Conservation (phyloP, 441 rosid genomes). For the Isatis lusitanica region DNA sequence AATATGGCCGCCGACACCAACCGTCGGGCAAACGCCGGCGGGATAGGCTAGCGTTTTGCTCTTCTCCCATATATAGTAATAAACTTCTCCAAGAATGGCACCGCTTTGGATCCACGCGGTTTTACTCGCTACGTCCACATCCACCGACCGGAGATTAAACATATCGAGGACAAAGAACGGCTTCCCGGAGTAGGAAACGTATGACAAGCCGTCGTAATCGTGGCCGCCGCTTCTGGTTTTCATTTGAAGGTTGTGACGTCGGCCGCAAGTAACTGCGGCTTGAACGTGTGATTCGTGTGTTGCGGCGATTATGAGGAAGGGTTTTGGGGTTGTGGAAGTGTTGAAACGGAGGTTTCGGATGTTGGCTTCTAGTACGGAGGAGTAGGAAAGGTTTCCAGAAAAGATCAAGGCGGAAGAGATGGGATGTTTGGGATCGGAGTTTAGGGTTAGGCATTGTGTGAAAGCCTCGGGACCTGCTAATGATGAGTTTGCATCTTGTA, state of each 20-base stretch:
- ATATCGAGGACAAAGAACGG: conserved; percentile 52
- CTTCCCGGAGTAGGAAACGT: conserved; percentile 32
- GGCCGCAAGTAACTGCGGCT: conserved; percentile 42
- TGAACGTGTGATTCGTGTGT: conserved; percentile 43
- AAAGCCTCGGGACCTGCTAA: conserved; percentile 22
- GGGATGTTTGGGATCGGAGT: conserved; percentile 40
- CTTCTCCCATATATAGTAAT: conserved; percentile 44
- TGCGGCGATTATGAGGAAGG: conserved; percentile 46
- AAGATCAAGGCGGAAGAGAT: conserved; percentile 37
- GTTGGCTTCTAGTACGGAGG: conserved; percentile 40
- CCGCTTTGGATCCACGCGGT: conserved; percentile 55
- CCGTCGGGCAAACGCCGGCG: conserved; percentile 50
- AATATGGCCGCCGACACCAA: conserved; percentile 53
- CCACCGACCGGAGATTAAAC: conserved; percentile 44
- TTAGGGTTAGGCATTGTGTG: conserved; percentile 35
- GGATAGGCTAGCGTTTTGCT: conserved; percentile 50
- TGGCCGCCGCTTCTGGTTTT: conserved; percentile 53
- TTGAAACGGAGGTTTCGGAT: conserved; percentile 51
- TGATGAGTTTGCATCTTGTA: conserved; percentile 23
- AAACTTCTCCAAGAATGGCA: conserved; percentile 53
- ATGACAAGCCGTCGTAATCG: conserved; percentile 56
- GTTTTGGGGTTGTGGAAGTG: conserved; percentile 41
- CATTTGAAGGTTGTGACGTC: conserved; percentile 41
- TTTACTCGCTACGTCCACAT: conserved; percentile 32
- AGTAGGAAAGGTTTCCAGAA: conserved; percentile 34